A percentile compares a stretch with the other conserved stretches of the same genome.
Evolutionary conservation across 306 rosid genomes (phyloP).

Genomic region (Glycine soja): DNA sequence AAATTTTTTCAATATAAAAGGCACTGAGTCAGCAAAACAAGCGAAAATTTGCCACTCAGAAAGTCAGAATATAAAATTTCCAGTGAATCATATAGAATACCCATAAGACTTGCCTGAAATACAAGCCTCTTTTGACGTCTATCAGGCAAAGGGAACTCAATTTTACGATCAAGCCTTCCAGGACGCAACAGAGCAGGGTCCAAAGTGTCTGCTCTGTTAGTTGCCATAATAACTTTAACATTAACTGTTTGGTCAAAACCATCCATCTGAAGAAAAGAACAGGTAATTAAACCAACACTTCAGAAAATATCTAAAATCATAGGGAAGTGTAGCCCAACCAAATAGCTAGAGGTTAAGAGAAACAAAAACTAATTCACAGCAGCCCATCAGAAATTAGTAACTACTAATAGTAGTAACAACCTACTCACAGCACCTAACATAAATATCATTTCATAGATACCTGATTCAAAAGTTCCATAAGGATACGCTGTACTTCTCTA

Average conservation of each 20-base stretch:
- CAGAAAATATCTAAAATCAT: too few species aligned
- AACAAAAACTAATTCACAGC: not conserved
- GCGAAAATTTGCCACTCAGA: not conserved
- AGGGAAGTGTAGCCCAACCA: not conserved
- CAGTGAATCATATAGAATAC: conserved; percentile 14
- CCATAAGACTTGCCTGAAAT: conserved; percentile 73
- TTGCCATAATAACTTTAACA: conserved; percentile 99
- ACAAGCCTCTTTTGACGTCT: conserved; percentile 98
- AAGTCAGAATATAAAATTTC: conserved; percentile 1
- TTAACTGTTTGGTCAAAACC: conserved; percentile 99
- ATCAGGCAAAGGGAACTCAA: conserved; percentile 97
- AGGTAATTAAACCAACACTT: not conserved
- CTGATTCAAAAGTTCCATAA: conserved; percentile 99
- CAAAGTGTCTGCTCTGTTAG: conserved; percentile 96
- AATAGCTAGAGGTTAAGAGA: conserved; percentile 21
- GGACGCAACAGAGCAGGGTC: conserved; percentile 99
- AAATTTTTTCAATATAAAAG: not conserved
- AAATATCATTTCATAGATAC: conserved; percentile 48
- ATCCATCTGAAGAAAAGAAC: conserved; percentile 75
- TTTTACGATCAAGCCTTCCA: conserved; percentile 97
- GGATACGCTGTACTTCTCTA: conserved; percentile 99
- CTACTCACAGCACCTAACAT: conserved; percentile 18
- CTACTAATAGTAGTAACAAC: not conserved
- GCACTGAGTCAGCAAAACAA: conserved; percentile 29
- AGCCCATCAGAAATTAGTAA: not conserved